These are phyloP conservation scores for Rachicladosporium sp. DNA, from an alignment of 2,329 filamentous ascomycete species.

Conservation along the genomic window DNA sequence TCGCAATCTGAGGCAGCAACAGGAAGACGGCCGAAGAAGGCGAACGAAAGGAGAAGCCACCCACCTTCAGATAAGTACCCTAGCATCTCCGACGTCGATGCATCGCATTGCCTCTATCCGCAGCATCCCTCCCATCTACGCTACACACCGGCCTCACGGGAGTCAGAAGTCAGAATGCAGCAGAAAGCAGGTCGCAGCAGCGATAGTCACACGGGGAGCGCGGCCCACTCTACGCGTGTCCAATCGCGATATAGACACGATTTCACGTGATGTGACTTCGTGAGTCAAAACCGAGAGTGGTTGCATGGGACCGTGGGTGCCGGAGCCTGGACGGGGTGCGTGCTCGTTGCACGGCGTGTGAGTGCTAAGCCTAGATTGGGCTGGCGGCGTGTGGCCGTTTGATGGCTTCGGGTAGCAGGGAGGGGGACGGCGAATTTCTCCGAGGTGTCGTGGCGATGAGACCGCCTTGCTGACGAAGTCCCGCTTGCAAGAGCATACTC, in stretches of 20 bases:
- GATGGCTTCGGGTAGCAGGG: too few species aligned
- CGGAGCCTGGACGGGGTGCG: too few species aligned
- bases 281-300: too few species aligned
- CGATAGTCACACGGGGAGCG: slow-evolving; percentile 1
- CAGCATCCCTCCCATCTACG: background rate
- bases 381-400: too few species aligned
- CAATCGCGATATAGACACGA: slow-evolving; percentile 7
- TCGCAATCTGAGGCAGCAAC: background rate
- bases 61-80: slow-evolving; percentile 4
- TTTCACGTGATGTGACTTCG: slow-evolving; percentile 6
- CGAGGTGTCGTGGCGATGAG: too few species aligned
- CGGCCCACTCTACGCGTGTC: slow-evolving; percentile 1
- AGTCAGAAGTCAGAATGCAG: slow-evolving; percentile 2
- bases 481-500: too few species aligned
- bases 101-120: slow-evolving; percentile 1
- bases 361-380: too few species aligned
- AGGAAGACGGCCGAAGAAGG: slow-evolving; percentile 1
- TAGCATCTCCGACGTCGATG: background rate
- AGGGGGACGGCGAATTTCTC: too few species aligned
- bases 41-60: slow-evolving; percentile 1
- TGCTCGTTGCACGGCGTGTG: too few species aligned
- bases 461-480: too few species aligned
- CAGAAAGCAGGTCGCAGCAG: slow-evolving; percentile 2
- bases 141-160: too few species aligned
- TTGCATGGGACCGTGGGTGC: too few species aligned